Base-by-base conservation (phyloP, 495 filamentous ascomycete genomes). In the Barbatosphaeria neglecta region DNA sequence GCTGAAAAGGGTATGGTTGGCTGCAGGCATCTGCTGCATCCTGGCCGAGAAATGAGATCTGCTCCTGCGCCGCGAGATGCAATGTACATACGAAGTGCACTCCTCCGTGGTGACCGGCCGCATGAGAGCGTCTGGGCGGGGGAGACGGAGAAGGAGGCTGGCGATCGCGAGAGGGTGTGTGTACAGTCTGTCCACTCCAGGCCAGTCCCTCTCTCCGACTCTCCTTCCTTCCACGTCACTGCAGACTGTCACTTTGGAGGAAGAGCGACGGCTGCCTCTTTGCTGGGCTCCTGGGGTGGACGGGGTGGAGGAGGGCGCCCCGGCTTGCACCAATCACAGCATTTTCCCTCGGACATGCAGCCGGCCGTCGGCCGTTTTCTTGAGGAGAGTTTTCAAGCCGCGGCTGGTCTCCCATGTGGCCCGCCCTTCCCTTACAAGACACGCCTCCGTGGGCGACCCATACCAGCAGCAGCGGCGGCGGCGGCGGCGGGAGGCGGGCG, bases 291-390 rank as follows among this genome's bases (percentile, higher is more conserved):
- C n/a, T n/a, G 24, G 24, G 4, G 24, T 9, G 31, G 31, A 35
- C 31, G 31, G 31, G 31, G 15, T 35, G 11, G 31, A 35, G 13
- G 13, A n/a, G n/a, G n/a, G n/a, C n/a, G n/a, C 16, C 31, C 15
- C 18, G 6, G 20, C 42, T 37, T 51, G 46, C 38, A 4, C 58
- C 58, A 61, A 61, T 61, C 58, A 61, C 25, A 33, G 24, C 27
- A 8, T 15, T 28, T 31, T 25, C 50, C 45, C 47, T 33, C 39
- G 45, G 44, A 41, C 54, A 37, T 50, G 50, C 54, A 53, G 40
- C 24, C 48, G 43, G 18, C 41, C 42, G 24, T 25, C 48, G 44
- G 27, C 23, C 15, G 37, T 43, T 44, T n/a, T n/a, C n/a, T n/a
- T n/a, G n/a, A n/a, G n/a, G n/a, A n/a, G n/a, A n/a, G n/a, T n/a